Percentiles rank a stretch among this genome's conserved stretches.
These are phyloP conservation scores for Pugionium cornutum DNA, from an alignment of 345 rosid species.

Conservation along the genomic window DNA sequence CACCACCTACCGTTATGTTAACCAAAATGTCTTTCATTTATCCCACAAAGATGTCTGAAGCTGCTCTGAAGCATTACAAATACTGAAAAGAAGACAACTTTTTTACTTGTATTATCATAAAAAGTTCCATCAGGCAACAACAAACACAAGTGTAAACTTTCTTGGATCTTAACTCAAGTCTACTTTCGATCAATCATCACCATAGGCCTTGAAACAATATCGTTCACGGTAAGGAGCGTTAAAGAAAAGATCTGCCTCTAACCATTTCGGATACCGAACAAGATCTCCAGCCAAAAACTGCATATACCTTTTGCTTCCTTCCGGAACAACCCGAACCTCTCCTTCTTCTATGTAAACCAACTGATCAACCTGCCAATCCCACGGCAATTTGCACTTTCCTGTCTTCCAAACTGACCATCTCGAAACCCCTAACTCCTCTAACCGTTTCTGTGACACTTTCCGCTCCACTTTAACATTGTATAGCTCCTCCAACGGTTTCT, in stretches of 20 bases:
- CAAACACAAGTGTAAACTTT: constrained; percentile 20
- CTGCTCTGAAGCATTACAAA: not conserved
- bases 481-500: constrained; percentile 75
- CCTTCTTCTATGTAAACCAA: constrained; percentile 95
- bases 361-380: constrained; percentile 99
- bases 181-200: constrained; percentile 55
- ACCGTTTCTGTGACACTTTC: constrained; percentile 55
- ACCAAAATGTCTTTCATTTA: not conserved
- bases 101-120: not conserved
- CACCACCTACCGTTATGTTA: too few species aligned
- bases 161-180: constrained; percentile 12
- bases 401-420: constrained; percentile 91
- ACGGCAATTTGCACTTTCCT: constrained; percentile 70
- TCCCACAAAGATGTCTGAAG: not conserved
- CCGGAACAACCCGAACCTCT: constrained; percentile 90
- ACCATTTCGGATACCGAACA: constrained; percentile 91
- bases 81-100: not conserved
- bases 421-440: constrained; percentile 72
- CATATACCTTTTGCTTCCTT: constrained; percentile 78
- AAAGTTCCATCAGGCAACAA: constrained; percentile 28
- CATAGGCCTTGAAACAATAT: constrained; percentile 79
- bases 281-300: constrained; percentile 85
- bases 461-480: constrained; percentile 79
- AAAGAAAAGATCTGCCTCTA: constrained; percentile 90
- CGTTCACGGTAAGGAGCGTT: constrained; percentile 83